phyloP scores from a whole-genome alignment of 805 yeast species.

The Hanseniaspora jakobsenii region DNA sequence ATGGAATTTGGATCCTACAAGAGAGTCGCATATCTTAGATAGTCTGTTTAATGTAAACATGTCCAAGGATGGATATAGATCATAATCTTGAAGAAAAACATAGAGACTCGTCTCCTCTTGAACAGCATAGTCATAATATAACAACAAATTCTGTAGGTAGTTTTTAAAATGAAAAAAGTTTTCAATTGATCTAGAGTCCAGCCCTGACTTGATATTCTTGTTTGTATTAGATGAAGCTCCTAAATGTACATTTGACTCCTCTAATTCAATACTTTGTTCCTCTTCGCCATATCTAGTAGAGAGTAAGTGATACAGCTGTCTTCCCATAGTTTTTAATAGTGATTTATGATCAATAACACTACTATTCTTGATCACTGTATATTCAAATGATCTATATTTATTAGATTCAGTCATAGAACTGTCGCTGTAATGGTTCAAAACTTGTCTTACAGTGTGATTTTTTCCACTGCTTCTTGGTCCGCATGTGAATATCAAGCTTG shows the following conservation, averaged over 20 bases:
- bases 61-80: constrained; percentile 8
- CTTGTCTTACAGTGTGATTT: neutral
- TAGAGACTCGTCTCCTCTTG: constrained; percentile 3
- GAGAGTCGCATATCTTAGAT: constrained; percentile 3
- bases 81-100: constrained; percentile 11
- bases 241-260: neutral
- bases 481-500: constrained; percentile 2
- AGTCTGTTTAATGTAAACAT: constrained; percentile 4
- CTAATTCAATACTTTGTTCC: neutral
- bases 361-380: constrained; percentile 3
- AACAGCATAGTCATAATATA: neutral
- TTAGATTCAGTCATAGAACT: too few species aligned
- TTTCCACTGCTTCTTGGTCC: constrained; percentile 9
- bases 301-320: constrained; percentile 1
- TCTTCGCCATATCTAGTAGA: neutral
- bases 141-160: constrained; percentile 5
- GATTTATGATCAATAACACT: constrained; percentile 10
- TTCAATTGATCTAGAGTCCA: constrained; percentile 14
- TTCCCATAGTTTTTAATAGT: constrained; percentile 6
- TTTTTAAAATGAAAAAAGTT: constrained; percentile 5
- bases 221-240: neutral
- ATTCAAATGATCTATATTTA: constrained; percentile 1
- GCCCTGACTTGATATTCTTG: constrained; percentile 8
- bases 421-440: constrained; percentile 1
- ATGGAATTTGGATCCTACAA: constrained; percentile 10